Base-by-base conservation (phyloP, 2,329 filamentous ascomycete species). In the Blastomyces emzantsi region DNA sequence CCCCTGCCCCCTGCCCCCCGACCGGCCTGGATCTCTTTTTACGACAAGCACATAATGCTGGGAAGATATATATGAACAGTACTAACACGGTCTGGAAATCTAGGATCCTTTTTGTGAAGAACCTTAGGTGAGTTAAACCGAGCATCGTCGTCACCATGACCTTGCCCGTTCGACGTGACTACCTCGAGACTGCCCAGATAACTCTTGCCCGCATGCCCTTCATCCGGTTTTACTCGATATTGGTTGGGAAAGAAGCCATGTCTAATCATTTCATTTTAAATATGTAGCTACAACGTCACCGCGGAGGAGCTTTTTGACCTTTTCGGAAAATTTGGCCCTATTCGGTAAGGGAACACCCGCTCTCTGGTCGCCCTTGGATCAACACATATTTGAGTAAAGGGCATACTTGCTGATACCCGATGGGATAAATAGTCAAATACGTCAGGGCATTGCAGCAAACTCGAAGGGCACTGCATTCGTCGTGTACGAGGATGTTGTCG, bases 61-160 rank as follows among this genome's bases (percentile, higher is more conserved):
- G n/a, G 30, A 22, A 39, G 19, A 25, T 22, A 36, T 57, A 36
- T 39, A 22, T 57, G 17, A 13, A 19, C n/a, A n/a, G 2, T 41
- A 25, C 59, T 56, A 33, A 63, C 51, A 45, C 47, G 17, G 39
- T 60, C n/a, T 25, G 15, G 19, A 33, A 33, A 41, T 58, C 41
- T 71, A 96, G 93, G 88, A 93, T 94, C 88, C 90, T 99, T 83
- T 97, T 97, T 86, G 93, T 97, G 75, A 97, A 97, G 90, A 97
- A 99, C 86, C 86, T 97, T 83, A 96, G 90, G 91, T 95, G 79
- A 70, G 82, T 80, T 64, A 64, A n/a, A 9, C 36, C 36, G 9
- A 17, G 9, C 19, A 22, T 62, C 62, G 64, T 62, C 58, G 64
- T 66, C 67, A 60, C 19, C 52, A 36, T 5, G n/a, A 47, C 61